These are phyloP conservation scores for Podila epicladia DNA, from an alignment of 192 early-diverging fungal genomes.

Conservation along the genomic window DNA sequence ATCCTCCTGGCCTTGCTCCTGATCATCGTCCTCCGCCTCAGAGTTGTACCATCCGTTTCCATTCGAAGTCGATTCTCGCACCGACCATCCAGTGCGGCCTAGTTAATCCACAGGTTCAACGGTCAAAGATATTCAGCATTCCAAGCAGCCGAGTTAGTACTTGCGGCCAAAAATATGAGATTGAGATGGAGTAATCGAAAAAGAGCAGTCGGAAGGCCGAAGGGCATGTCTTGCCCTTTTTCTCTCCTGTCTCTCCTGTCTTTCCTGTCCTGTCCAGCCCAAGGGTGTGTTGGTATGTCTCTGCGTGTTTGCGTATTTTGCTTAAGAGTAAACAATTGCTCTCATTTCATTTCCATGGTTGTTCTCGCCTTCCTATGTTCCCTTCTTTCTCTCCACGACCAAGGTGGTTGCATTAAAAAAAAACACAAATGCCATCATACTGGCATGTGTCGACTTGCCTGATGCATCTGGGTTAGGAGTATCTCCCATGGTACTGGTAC, in stretches of 20 bases:
- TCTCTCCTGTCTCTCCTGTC: too few species aligned
- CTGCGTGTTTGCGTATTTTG: too few species aligned
- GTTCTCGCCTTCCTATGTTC: not conserved
- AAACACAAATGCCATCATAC: not conserved
- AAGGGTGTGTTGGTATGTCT: too few species aligned
- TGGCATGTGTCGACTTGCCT: constrained; percentile 18
- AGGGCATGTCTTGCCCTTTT: not conserved
- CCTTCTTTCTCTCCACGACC: not conserved
- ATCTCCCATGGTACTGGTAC: constrained; percentile 22
- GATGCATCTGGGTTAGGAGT: constrained; percentile 23
- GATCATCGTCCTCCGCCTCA: constrained; percentile 45
- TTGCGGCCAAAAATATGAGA: not conserved
- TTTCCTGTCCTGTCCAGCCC: not conserved
- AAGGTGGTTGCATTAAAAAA: not conserved
- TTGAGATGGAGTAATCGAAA: not conserved
- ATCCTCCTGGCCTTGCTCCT: constrained; percentile 28
- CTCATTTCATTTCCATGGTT: not conserved
- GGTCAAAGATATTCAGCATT: not conserved
- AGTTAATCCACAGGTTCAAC: not conserved
- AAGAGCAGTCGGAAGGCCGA: not conserved
- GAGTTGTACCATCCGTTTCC: constrained; percentile 52
- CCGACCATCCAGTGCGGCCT: constrained; percentile 44
- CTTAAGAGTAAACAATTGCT: not conserved
- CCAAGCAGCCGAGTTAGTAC: not conserved
- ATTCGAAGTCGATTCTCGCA: constrained; percentile 45